Conservation (phyloP, 2,329 filamentous ascomycete genomes). For the Penicillium griseofulvum region DNA sequence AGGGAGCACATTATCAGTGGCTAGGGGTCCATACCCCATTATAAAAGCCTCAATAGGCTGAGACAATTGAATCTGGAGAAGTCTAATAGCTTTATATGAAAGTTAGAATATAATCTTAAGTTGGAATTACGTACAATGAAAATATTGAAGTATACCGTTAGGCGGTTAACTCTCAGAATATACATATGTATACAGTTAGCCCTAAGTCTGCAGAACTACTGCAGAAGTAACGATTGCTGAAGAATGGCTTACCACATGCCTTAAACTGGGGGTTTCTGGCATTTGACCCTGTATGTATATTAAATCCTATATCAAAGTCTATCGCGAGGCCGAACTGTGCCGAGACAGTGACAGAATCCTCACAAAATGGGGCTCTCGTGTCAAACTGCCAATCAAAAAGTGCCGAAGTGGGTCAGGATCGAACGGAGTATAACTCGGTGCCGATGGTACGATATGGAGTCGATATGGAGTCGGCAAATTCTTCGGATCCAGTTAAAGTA, state of each 20-base stretch:
- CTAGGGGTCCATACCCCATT: too few species aligned
- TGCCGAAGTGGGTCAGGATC: not conserved
- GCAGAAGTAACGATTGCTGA: too few species aligned
- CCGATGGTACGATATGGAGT: not conserved
- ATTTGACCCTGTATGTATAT: not conserved
- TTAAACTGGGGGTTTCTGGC: too few species aligned
- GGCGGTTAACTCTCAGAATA: not conserved
- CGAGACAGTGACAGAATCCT: not conserved
- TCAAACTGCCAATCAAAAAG: not conserved
- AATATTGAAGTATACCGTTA: too few species aligned
- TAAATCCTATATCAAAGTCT: not conserved
- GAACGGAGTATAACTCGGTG: constrained; percentile 5
- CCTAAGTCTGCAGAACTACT: not conserved
- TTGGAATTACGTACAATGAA: too few species aligned
- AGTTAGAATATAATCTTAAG: too few species aligned
- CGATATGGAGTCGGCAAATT: not conserved
- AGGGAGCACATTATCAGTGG: not conserved
- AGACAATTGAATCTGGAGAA: too few species aligned
- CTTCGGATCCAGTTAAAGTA: not conserved
- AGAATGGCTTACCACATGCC: too few species aligned
- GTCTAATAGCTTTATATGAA: too few species aligned
- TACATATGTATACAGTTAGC: too few species aligned
- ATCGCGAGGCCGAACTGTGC: not conserved
- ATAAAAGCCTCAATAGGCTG: too few species aligned
- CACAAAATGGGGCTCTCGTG: too few species aligned